These are phyloP conservation scores for Limonium bicolor DNA, from an alignment of 148 eudicot genomes.

Conservation along the genomic window DNA sequence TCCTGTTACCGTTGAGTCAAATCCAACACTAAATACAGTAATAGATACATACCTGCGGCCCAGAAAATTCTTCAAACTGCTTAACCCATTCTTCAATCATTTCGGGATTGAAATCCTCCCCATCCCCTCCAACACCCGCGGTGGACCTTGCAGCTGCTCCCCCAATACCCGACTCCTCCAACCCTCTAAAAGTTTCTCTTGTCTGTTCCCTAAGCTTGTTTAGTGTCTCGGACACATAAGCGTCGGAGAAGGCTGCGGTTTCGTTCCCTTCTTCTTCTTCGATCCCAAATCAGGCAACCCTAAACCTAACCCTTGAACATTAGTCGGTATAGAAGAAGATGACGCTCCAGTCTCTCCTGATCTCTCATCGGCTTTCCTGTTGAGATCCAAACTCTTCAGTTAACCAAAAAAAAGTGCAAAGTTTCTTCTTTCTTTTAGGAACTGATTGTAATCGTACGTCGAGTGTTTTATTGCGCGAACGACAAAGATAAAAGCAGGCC, in stretches of 20 bases:
- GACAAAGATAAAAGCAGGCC: not conserved
- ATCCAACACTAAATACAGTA: no score
- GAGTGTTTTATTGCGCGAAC: not conserved
- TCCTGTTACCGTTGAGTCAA: no score
- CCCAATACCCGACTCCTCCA: slow-evolving; percentile 71
- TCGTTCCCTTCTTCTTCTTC: slow-evolving; percentile 78
- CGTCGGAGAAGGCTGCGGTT: slow-evolving; percentile 24
- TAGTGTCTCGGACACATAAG: slow-evolving; percentile 80
- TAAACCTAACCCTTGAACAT: slow-evolving; percentile 82
- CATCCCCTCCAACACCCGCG: slow-evolving; percentile 22
- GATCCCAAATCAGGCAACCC: slow-evolving; percentile 77
- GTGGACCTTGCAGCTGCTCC: no score
- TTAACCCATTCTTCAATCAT: slow-evolving; percentile 86
- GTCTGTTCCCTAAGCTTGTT: slow-evolving; percentile 90
- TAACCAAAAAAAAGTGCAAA: slow-evolving; percentile 15
- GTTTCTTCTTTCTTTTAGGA: not conserved
- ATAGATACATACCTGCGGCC: slow-evolving; percentile 49
- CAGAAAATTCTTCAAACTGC: slow-evolving; percentile 88
- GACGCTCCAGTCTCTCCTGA: slow-evolving; percentile 20
- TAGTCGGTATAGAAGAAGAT: slow-evolving; percentile 23
- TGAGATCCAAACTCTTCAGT: no score
- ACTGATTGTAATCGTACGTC: not conserved
- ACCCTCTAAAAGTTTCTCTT: slow-evolving; percentile 69
- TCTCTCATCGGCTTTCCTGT: no score
- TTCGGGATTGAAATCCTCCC: slow-evolving; percentile 25